These are phyloP conservation scores for Yarrowia sp. DNA, from an alignment of 805 yeast genomes.

Conservation along the genomic window DNA sequence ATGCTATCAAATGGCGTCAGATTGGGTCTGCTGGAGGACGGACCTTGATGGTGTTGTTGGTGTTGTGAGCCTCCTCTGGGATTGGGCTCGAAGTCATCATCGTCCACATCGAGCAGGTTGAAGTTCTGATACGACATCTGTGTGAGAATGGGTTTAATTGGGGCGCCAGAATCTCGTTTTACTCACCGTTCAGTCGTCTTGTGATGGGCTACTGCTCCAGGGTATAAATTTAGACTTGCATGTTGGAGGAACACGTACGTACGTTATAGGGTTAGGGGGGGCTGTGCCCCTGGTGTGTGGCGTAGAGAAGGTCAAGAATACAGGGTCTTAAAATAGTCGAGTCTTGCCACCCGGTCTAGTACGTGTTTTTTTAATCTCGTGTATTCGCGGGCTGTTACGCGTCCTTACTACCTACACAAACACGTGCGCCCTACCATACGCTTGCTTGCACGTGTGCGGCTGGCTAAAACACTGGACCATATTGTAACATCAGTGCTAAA, in stretches of 20 bases:
- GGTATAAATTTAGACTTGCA: constrained; percentile 21
- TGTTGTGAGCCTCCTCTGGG: background rate
- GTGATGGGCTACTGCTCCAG: background rate
- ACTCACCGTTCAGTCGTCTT: constrained; percentile 7
- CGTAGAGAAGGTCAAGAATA: background rate
- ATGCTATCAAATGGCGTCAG: constrained; percentile 8
- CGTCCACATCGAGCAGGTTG: constrained; percentile 21
- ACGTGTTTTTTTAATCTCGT: too few relatives aligned
- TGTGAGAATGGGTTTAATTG: background rate
- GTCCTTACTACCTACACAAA: background rate
- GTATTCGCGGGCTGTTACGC: too few relatives aligned
- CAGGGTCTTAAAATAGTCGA: background rate
- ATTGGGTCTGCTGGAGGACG: constrained; percentile 5
- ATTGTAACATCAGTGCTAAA: too few relatives aligned
- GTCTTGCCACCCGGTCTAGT: too few relatives aligned
- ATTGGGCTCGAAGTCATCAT: background rate
- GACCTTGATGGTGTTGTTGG: background rate
- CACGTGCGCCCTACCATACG: background rate
- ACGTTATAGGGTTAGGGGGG: constrained; percentile 3
- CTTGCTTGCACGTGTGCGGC: constrained; percentile 3
- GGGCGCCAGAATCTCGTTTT: background rate
- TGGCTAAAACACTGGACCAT: background rate
- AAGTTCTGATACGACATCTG: constrained; percentile 23
- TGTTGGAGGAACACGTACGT: constrained; percentile 21
- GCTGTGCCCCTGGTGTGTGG: constrained; percentile 4